Conservation (phyloP, 2,329 filamentous ascomycete genomes). For the Clonostachys sp. region DNA sequence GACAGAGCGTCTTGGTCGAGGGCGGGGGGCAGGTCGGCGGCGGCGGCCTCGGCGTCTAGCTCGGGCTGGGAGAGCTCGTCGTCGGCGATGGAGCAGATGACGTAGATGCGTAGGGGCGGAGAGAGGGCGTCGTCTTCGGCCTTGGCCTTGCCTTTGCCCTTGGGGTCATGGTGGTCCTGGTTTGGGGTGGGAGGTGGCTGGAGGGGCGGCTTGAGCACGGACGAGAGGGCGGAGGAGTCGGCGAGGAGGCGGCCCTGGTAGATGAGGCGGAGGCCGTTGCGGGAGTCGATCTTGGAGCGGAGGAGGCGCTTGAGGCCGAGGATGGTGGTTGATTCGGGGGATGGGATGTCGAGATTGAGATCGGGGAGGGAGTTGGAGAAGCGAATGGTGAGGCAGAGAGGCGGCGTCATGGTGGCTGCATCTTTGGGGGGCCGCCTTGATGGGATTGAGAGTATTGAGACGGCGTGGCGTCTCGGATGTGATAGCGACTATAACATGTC, state of each 20-base stretch:
- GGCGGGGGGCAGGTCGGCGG: conserved; percentile 24
- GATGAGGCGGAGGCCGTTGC: conserved; percentile 79
- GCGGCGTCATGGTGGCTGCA: conserved; percentile 14
- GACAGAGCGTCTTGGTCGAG: conserved; percentile 39
- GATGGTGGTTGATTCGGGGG: conserved; percentile 65
- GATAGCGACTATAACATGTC: no score
- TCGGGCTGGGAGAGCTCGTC: conserved; percentile 65
- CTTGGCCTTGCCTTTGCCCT: conserved; percentile 53
- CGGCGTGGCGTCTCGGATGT: no score
- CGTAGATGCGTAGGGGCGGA: conserved; percentile 63
- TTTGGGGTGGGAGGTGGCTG: conserved; percentile 39
- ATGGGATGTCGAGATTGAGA: conserved; percentile 69
- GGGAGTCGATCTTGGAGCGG: conserved; percentile 64
- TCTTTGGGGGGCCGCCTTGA: no score
- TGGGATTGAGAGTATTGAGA: no score
- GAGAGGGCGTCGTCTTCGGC: conserved; percentile 51
- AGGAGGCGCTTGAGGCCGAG: conserved; percentile 79
- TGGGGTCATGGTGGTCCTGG: conserved; percentile 15
- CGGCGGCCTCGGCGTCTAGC: conserved; percentile 61
- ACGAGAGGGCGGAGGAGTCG: conserved; percentile 64
- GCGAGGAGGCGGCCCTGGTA: conserved; percentile 82
- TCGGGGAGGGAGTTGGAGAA: conserved; percentile 86
- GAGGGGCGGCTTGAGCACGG: conserved; percentile 62
- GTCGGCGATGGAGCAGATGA: conserved; percentile 90
- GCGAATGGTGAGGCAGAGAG: conserved; percentile 77